Conservation (phyloP, 768 basidiomycete species). For the Clitopilus hobsonii region DNA sequence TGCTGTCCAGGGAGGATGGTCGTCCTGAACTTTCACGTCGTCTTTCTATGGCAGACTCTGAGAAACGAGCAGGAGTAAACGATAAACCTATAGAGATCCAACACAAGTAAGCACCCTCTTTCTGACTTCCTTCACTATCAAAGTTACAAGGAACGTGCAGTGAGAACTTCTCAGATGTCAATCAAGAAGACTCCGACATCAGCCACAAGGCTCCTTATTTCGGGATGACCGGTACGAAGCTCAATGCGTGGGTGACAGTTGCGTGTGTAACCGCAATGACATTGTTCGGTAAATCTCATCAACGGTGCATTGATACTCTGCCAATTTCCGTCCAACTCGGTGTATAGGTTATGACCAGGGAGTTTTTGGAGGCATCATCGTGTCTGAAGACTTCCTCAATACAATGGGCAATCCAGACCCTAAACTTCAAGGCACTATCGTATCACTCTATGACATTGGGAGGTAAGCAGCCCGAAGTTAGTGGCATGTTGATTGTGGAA, state of each 20-base stretch:
- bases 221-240: slow-evolving; percentile 37
- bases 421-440: slow-evolving; percentile 42
- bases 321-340: neutral
- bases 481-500: neutral
- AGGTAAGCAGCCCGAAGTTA: slow-evolving; percentile 24
- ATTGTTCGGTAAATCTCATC: slow-evolving; percentile 33
- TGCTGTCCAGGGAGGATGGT: neutral
- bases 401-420: slow-evolving; percentile 44
- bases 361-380: slow-evolving; percentile 48
- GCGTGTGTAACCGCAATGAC: slow-evolving; percentile 50
- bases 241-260: slow-evolving; percentile 44
- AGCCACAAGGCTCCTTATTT: slow-evolving; percentile 27
- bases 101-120: neutral
- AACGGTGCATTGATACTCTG: neutral
- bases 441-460: slow-evolving; percentile 45
- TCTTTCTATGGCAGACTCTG: neutral
- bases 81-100: neutral
- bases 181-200: slow-evolving; percentile 1
- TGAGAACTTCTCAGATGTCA: neutral
- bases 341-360: slow-evolving; percentile 45
- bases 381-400: slow-evolving; percentile 39
- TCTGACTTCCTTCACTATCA: neutral
- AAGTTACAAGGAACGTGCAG: neutral
- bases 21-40: neutral
- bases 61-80: neutral